phyloP scores from a whole-genome alignment of 805 yeast species.

The Yamadazyma takamatsuzukensis region DNA sequence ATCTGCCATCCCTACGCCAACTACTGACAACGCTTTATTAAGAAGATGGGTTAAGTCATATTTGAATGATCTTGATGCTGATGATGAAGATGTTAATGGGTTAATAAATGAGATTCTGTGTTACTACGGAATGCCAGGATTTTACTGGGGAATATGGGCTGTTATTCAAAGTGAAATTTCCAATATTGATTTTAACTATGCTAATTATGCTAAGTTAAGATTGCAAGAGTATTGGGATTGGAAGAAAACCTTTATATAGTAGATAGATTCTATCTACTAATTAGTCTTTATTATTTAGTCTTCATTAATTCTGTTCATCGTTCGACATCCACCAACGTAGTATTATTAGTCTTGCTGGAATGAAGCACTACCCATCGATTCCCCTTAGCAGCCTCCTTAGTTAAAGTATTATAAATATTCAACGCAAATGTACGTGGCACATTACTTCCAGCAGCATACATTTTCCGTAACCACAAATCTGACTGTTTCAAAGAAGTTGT shows the following conservation, averaged over 20 bases:
- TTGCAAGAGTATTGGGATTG: slow-evolving; percentile 68
- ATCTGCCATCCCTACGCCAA: slow-evolving; percentile 54
- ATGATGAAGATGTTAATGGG: slow-evolving; percentile 30
- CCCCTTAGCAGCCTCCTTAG: slow-evolving; percentile 70
- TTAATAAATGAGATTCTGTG: slow-evolving; percentile 54
- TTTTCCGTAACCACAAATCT: slow-evolving; percentile 81
- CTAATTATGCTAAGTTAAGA: slow-evolving; percentile 54
- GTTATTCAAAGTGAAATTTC: slow-evolving; percentile 69
- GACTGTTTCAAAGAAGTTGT: slow-evolving; percentile 70
- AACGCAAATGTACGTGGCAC: slow-evolving; percentile 79
- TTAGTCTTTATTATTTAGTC: background rate
- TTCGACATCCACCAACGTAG: slow-evolving; percentile 53
- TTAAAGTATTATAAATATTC: slow-evolving; percentile 66
- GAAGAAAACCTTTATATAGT: slow-evolving; percentile 41
- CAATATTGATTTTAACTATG: slow-evolving; percentile 69
- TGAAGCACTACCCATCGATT: slow-evolving; percentile 72
- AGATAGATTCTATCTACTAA: background rate
- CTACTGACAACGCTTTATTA: slow-evolving; percentile 38
- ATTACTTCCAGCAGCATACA: slow-evolving; percentile 71
- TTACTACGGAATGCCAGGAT: slow-evolving; percentile 78
- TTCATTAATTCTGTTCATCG: slow-evolving; percentile 26
- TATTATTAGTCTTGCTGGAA: slow-evolving; percentile 73
- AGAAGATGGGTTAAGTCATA: slow-evolving; percentile 60
- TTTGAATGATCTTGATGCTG: slow-evolving; percentile 32
- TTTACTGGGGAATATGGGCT: slow-evolving; percentile 85